Evolutionary conservation across 176 grass and related monocot species (phyloP), one percentile per base, ranked within the genome.

Genomic region (Eragrostis curvula): DNA sequence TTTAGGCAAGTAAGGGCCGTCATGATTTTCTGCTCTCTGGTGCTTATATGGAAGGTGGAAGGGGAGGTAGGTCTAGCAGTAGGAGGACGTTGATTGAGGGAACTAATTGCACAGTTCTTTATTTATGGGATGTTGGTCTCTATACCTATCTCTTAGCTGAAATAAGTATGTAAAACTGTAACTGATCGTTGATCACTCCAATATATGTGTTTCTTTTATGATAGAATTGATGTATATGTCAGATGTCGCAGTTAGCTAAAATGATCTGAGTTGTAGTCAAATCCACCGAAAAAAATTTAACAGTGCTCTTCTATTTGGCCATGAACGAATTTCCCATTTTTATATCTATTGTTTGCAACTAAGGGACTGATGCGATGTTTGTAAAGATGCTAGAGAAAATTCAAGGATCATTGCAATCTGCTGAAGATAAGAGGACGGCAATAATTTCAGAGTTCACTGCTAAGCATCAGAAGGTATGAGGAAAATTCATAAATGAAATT

Each of bases 311-410:
- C 23, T 46, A 79, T 58, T 71, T 71, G 16, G 21, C 69, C 72
- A 61, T 12, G 11, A 61, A 28, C 23, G 5, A 61, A 28, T 61
- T 18, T 61, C 23, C 58, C 24, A 14, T 61, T 5, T 28, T 12
- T 27, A 13, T 60, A 50, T 70, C 5, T 20, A 50, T 62, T 52
- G 81, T 49, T 11, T 69, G 60, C 23, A 89, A 79, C 21, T 71
- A 80, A 72, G 25, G 77, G 5, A 50, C 81, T 60, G 25, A 87
- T 87, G 53, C 67, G 28, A 90, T 88, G 10, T 79, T 80, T 83
- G 36, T 82, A 78, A 89, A 98, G 96, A 68, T 93, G 89, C 88
- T 99, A 72, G 96, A 99, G 66, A 88, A 96, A 99, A 87, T 96
- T 80, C 86, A 86, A 87, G 85, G 75, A 84, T 94, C 85, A 61